phyloP scores from a whole-genome alignment of 345 rosid genomes.

The Noccaea bulbosa region DNA sequence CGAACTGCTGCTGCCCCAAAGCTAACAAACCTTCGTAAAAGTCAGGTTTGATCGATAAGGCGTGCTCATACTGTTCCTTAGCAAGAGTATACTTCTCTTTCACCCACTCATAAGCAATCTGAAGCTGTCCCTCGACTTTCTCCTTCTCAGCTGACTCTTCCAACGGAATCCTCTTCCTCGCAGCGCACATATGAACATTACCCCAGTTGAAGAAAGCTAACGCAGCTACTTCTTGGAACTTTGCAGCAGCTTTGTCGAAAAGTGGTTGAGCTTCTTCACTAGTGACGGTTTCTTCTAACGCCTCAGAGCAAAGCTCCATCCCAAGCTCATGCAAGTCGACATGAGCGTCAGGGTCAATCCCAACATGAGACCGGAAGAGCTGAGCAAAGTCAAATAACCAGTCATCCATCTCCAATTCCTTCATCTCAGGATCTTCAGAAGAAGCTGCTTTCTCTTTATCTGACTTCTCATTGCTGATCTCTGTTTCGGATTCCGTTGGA shows the following conservation, averaged over 20 bases:
- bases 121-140: slow-evolving; percentile 70
- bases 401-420: slow-evolving; percentile 96
- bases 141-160: slow-evolving; percentile 85
- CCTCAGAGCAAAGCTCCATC: slow-evolving; percentile 98
- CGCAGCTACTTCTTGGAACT: slow-evolving; percentile 98
- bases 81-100: slow-evolving; percentile 88
- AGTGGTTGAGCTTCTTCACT: slow-evolving; percentile 87
- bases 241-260: slow-evolving; percentile 89
- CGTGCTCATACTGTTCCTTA: slow-evolving; percentile 75
- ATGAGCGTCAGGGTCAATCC: slow-evolving; percentile 97
- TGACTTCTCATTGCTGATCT: slow-evolving; percentile 52
- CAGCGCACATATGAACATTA: slow-evolving; percentile 97
- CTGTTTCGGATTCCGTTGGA: slow-evolving; percentile 55
- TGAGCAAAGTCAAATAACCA: slow-evolving; percentile 98
- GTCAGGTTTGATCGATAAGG: slow-evolving; percentile 82
- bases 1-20: slow-evolving; percentile 93
- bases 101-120: slow-evolving; percentile 88
- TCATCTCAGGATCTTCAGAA: slow-evolving; percentile 72
- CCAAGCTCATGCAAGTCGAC: slow-evolving; percentile 93
- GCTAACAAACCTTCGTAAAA: slow-evolving; percentile 97
- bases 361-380: slow-evolving; percentile 84
- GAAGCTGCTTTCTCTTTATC: slow-evolving; percentile 62
- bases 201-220: slow-evolving; percentile 99
- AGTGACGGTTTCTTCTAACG: slow-evolving; percentile 93
- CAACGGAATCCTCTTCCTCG: slow-evolving; percentile 91